Conservation (phyloP, 2,329 filamentous ascomycete species). For the Raffaelea albimanens region DNA sequence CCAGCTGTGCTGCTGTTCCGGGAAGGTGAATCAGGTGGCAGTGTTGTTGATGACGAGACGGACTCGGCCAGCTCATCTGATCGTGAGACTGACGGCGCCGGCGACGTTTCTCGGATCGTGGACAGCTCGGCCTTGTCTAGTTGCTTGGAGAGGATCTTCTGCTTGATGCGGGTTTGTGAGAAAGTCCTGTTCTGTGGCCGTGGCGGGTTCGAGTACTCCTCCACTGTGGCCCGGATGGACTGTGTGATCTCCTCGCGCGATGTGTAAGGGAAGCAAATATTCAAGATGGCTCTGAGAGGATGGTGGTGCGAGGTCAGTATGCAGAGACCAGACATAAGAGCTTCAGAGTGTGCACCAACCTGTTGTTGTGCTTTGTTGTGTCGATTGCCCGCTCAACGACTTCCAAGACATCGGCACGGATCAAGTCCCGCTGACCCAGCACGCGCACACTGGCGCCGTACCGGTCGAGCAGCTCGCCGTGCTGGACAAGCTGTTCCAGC, state of each 20-base stretch:
- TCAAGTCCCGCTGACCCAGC: slow-evolving; percentile 72
- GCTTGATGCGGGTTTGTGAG: slow-evolving; percentile 76
- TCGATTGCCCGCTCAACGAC: slow-evolving; percentile 80
- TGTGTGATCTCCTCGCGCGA: slow-evolving; percentile 91
- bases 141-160: slow-evolving; percentile 69
- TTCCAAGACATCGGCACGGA: slow-evolving; percentile 79
- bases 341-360: slow-evolving; percentile 36
- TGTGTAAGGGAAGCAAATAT: slow-evolving; percentile 97
- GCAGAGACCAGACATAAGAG: not conserved
- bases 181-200: slow-evolving; percentile 61
- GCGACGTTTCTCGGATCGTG: slow-evolving; percentile 39
- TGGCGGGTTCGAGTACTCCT: slow-evolving; percentile 71
- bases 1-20: slow-evolving; percentile 23
- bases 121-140: slow-evolving; percentile 35
- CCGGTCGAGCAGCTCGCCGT: slow-evolving; percentile 84
- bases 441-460: slow-evolving; percentile 85
- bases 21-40: slow-evolving; percentile 41
- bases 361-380: slow-evolving; percentile 78
- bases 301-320: not conserved
- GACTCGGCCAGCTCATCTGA: slow-evolving; percentile 42
- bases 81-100: slow-evolving; percentile 31
- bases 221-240: slow-evolving; percentile 77
- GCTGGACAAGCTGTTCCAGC: slow-evolving; percentile 80
- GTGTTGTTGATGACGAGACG: slow-evolving; percentile 51
- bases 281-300: slow-evolving; percentile 48